phyloP scores from a whole-genome alignment of 2,329 filamentous ascomycete genomes.

The Apiospora phragmitis region DNA sequence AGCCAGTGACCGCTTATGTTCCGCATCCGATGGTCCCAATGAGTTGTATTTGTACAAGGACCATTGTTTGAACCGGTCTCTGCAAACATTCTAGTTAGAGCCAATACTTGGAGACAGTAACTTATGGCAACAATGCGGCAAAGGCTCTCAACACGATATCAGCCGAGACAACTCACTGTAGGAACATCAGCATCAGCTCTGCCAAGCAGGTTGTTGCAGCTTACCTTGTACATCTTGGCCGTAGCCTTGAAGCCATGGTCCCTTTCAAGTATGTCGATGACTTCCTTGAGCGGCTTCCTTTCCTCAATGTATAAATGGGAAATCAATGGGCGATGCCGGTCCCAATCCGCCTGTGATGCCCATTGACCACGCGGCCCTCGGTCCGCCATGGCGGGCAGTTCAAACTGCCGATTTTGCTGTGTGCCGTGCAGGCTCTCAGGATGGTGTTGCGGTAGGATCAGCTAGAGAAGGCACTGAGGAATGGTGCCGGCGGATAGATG shows the following conservation, averaged over 20 bases:
- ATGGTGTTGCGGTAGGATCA: not conserved
- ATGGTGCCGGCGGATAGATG: not conserved
- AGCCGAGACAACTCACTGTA: not conserved
- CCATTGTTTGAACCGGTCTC: slow-evolving; percentile 8
- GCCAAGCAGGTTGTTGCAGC: not conserved
- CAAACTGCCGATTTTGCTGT: not conserved
- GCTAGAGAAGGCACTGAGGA: not conserved
- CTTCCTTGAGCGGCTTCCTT: not conserved
- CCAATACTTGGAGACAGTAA: not conserved
- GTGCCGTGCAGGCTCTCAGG: not conserved
- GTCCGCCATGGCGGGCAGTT: not conserved
- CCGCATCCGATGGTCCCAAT: not conserved
- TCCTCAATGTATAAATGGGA: not conserved
- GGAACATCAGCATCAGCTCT: not conserved
- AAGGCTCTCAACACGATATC: not conserved
- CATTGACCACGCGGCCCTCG: not conserved
- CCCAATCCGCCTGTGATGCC: slow-evolving; percentile 9
- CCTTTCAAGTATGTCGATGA: slow-evolving; percentile 4
- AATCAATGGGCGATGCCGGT: not conserved
- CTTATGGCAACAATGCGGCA: not conserved
- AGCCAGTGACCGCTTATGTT: not conserved
- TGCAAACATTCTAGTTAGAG: not conserved
- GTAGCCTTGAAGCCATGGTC: slow-evolving; percentile 10
- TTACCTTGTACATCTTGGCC: slow-evolving; percentile 12
- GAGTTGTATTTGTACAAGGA: slow-evolving; percentile 6